Base-by-base conservation (phyloP, 2,329 filamentous ascomycete genomes). In the Penicillium thymicola region DNA sequence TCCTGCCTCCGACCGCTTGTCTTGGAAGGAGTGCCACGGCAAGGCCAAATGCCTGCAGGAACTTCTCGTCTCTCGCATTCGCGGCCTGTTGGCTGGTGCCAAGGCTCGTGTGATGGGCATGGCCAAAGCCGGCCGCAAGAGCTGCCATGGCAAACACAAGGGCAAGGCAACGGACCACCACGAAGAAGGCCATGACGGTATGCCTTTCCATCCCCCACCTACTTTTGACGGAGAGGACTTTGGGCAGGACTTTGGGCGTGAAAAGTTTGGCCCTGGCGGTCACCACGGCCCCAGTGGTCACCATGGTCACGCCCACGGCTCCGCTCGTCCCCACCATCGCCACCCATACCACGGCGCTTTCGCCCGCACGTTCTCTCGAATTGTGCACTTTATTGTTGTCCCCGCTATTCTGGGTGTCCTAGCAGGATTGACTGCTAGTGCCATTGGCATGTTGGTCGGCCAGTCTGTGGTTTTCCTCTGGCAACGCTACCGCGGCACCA, bases 401-500 rank as follows among this genome's bases (percentile, higher is more conserved):
- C 78, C 78, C 4, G 75, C 76, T 30, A 61, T 78, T n/a, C 63
- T 79, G 6, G 78, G 78, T 41, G 69, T 80, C 32, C 65, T 78
- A 27, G 76, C 77, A 28, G 78, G 77, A 55, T 63, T 80, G 52
- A 69, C 73, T 42, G 77, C 78, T 28, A 77, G 74, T 57, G 75
- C 74, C 10, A 61, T 80, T 42, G 78, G 77, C 45, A 77, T 79
- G 75, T 64, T 80, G n/a, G 69, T 79, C 43, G 78, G 77, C 30
- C 77, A 79, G 65, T 63, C 72, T 30, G 70, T 79, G 41, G 70
- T 78, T 30, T 78, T 76, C 65, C 47, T 80, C 44, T 79, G 78
- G 76, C 68, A 72, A 48, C 73, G 72, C 55, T 74, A 71, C 62
- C 74, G 71, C 47, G 71, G 72, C 23, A 67, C 66, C 46, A 59